Evolutionary conservation across 768 basidiomycete species (phyloP).

Genomic region (Tylopilus cervinicoccineus): DNA sequence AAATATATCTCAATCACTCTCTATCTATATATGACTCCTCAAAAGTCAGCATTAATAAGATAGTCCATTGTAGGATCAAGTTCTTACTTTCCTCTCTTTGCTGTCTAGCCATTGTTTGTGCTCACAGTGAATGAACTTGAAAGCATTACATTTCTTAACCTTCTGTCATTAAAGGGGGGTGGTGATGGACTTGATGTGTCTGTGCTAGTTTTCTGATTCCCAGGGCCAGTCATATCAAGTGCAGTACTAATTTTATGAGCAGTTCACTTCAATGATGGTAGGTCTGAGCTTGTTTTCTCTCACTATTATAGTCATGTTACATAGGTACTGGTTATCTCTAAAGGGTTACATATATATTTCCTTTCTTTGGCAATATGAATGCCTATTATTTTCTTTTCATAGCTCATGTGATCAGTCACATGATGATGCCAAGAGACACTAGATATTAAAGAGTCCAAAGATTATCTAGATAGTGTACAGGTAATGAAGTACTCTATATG

Average conservation of each 20-base stretch:
- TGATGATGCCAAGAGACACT: too few species aligned
- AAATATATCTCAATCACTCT: background rate
- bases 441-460: too few species aligned
- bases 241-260: background rate
- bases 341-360: too few species aligned
- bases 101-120: background rate
- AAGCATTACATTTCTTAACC: background rate
- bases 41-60: background rate
- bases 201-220: background rate
- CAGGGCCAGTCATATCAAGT: background rate
- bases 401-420: too few species aligned
- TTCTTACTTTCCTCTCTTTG: background rate
- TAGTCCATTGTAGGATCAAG: background rate
- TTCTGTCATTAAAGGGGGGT: background rate
- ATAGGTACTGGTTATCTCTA: too few species aligned
- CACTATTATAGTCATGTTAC: too few species aligned
- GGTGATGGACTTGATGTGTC: background rate
- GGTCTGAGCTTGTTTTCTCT: background rate
- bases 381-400: too few species aligned
- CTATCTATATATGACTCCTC: background rate
- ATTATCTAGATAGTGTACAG: too few species aligned
- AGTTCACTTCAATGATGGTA: background rate
- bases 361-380: too few species aligned
- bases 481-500: too few species aligned
- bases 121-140: background rate